Percentiles rank a stretch among this genome's conserved stretches.
Conservation (phyloP, 257 asterid genomes). For the Mitragyna speciosa region DNA sequence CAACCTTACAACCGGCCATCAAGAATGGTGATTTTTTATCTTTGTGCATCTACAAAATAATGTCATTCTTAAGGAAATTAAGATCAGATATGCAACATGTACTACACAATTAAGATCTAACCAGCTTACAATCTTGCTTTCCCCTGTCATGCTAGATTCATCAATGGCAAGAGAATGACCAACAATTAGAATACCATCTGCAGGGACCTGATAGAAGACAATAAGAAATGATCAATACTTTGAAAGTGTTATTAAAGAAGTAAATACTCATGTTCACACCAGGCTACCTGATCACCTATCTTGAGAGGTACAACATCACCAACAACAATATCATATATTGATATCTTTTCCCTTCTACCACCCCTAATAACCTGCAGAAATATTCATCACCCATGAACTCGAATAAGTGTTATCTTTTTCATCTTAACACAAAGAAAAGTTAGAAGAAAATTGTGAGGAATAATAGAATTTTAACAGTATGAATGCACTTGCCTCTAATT, state of each 20-base stretch:
- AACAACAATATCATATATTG: conserved; percentile 89
- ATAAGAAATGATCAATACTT: conserved; percentile 18
- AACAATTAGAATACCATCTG: conserved; percentile 74
- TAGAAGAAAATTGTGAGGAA: conserved; percentile 5
- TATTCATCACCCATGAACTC: conserved; percentile 3
- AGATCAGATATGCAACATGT: conserved; percentile 16
- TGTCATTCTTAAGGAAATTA: conserved; percentile 26
- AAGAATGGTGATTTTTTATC: conserved; percentile 78
- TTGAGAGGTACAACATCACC: conserved; percentile 89
- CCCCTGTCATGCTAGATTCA: conserved; percentile 99
- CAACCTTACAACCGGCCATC: conserved; percentile 98
- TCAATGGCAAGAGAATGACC: conserved; percentile 95
- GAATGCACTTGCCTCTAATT: conserved; percentile 66
- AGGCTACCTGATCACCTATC: conserved; percentile 89
- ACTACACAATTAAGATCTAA: conserved; percentile 36
- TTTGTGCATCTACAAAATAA: conserved; percentile 59
- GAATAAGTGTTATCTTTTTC: neutral
- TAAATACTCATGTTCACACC: neutral
- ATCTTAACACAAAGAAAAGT: conserved; percentile 7
- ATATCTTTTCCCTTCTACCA: conserved; percentile 81
- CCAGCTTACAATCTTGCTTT: conserved; percentile 93
- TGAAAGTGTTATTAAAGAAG: conserved; percentile 10
- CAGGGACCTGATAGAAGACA: conserved; percentile 66
- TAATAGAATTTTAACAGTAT: conserved; percentile 1
- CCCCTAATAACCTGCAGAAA: conserved; percentile 71